Percentiles rank a stretch among this genome's conserved stretches.
Conservation (phyloP, 2,329 filamentous ascomycete genomes). For the Fusarium pseudoanthophilum region DNA sequence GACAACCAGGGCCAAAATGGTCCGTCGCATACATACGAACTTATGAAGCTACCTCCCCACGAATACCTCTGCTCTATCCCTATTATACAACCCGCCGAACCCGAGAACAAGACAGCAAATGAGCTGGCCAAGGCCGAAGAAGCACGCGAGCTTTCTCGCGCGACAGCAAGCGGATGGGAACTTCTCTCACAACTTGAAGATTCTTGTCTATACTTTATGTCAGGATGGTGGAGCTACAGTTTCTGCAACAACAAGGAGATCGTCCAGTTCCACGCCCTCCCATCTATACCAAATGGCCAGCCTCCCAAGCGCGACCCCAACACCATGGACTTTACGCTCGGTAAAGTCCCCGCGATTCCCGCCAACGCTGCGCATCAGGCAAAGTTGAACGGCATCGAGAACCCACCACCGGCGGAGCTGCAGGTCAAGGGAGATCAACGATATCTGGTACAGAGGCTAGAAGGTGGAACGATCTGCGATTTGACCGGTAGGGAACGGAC, state of each 20-base stretch:
- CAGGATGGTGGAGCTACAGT: constrained; percentile 95
- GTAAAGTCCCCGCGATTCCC: constrained; percentile 58
- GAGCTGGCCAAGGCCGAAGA: constrained; percentile 77
- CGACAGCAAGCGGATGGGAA: constrained; percentile 81
- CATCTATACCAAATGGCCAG: constrained; percentile 72
- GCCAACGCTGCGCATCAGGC: constrained; percentile 43
- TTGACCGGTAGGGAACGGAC: constrained; percentile 83
- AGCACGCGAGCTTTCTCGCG: constrained; percentile 81
- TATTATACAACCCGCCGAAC: constrained; percentile 66
- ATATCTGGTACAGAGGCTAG: constrained; percentile 85
- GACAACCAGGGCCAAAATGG: constrained; percentile 13
- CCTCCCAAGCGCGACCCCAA: constrained; percentile 81
- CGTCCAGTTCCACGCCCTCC: constrained; percentile 88
- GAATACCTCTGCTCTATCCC: constrained; percentile 89
- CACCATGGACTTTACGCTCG: constrained; percentile 81
- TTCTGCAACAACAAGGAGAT: constrained; percentile 92
- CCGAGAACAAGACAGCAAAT: constrained; percentile 73
- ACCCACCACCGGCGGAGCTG: constrained; percentile 67
- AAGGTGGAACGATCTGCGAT: constrained; percentile 85
- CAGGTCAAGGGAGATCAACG: constrained; percentile 85
- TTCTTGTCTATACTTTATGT: constrained; percentile 83
- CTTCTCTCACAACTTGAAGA: constrained; percentile 82
- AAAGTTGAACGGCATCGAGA: constrained; percentile 39
- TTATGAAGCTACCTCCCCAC: constrained; percentile 75
- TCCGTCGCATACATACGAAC: constrained; percentile 69